phyloP scores from a whole-genome alignment of 2,329 filamentous ascomycete genomes.

The Alternaria triticina region DNA sequence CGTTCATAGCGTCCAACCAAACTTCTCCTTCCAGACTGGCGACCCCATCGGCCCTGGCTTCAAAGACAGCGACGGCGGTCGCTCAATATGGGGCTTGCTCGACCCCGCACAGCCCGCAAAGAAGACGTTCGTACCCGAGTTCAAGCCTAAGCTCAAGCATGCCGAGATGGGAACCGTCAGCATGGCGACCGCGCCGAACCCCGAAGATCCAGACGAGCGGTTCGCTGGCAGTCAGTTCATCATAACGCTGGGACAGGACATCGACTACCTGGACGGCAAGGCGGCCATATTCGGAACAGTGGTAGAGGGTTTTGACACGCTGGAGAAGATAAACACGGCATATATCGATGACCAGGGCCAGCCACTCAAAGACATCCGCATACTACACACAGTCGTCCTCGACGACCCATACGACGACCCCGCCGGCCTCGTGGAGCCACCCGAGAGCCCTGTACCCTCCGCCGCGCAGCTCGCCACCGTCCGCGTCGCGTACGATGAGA shows the following conservation, averaged over 20 bases:
- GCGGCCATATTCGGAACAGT: conserved; percentile 95
- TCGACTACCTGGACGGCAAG: conserved; percentile 90
- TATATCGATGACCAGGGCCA: conserved; percentile 86
- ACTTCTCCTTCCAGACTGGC: conserved; percentile 95
- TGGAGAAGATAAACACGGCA: conserved; percentile 91
- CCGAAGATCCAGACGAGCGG: conserved; percentile 78
- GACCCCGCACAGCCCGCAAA: conserved; percentile 66
- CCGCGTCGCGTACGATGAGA: conserved; percentile 87
- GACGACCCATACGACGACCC: conserved; percentile 94
- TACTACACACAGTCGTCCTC: conserved; percentile 88
- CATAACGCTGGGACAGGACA: conserved; percentile 85
- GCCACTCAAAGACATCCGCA: conserved; percentile 91
- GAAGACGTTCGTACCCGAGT: conserved; percentile 81
- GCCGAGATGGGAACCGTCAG: conserved; percentile 89
- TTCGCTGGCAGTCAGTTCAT: conserved; percentile 92
- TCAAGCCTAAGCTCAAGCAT: conserved; percentile 88
- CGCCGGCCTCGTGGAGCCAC: conserved; percentile 74
- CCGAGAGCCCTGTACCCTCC: conserved; percentile 79
- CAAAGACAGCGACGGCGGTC: conserved; percentile 85
- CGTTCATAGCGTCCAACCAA: conserved; percentile 88
- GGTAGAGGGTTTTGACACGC: conserved; percentile 90
- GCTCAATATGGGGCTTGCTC: conserved; percentile 87
- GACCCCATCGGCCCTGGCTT: conserved; percentile 90
- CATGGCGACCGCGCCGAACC: conserved; percentile 88
- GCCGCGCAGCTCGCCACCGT: conserved; percentile 89